Conservation (phyloP, 2,329 filamentous ascomycete species). For the Pyricularia pennisetigena region DNA sequence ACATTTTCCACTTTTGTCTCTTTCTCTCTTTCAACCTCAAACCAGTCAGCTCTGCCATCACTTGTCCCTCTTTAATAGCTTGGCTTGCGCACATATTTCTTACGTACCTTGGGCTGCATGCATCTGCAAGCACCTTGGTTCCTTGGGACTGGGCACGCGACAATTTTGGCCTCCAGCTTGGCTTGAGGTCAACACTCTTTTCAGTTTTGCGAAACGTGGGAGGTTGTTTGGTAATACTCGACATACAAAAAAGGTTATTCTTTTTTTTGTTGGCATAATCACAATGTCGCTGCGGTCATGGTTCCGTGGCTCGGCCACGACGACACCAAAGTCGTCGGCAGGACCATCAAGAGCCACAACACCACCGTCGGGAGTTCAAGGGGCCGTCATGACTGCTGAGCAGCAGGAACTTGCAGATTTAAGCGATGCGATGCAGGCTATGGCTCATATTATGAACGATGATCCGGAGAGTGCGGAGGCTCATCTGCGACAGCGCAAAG, state of each 20-base stretch:
- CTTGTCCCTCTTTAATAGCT: not conserved
- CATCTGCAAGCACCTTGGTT: not conserved
- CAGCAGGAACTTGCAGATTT: constrained; percentile 42
- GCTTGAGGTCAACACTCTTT: not conserved
- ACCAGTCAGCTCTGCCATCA: not conserved
- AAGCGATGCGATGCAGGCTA: constrained; percentile 51
- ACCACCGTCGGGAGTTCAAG: constrained; percentile 9
- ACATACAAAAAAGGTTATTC: not conserved
- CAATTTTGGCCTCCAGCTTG: not conserved
- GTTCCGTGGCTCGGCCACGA: constrained; percentile 34
- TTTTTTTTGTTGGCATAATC: not conserved
- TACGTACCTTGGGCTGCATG: not conserved
- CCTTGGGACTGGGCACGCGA: not conserved
- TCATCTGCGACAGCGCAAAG: constrained; percentile 60
- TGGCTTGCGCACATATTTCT: not conserved
- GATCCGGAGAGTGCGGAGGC: constrained; percentile 78
- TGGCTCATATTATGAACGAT: constrained; percentile 73
- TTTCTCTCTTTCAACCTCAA: not conserved
- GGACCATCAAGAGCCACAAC: constrained; percentile 9
- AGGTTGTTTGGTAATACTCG: not conserved
- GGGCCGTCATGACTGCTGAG: constrained; percentile 8
- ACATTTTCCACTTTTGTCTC: not conserved
- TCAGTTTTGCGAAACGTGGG: not conserved
- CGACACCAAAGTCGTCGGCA: constrained; percentile 16
- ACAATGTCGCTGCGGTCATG: constrained; percentile 32